Evolutionary conservation across 345 rosid species (phyloP).

Genomic region (Eucalyptus pauciflora): DNA sequence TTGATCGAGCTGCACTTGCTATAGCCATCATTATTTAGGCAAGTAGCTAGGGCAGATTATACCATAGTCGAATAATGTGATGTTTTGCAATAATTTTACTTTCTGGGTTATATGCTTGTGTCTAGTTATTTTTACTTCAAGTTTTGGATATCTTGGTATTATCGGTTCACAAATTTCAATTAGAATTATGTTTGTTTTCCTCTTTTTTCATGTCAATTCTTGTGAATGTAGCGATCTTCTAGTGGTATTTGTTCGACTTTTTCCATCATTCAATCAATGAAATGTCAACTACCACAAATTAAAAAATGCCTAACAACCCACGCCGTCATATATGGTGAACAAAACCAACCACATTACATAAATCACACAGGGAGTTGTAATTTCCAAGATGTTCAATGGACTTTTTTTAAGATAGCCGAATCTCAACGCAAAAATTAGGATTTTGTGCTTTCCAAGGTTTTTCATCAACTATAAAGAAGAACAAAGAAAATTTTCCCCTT

Average conservation of each 20-base stretch:
- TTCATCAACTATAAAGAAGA: neutral
- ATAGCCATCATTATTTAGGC: neutral
- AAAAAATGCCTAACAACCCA: neutral
- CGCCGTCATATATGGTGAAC: neutral
- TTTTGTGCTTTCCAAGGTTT: neutral
- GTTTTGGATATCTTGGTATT: neutral
- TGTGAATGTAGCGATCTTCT: neutral
- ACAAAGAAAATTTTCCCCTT: neutral
- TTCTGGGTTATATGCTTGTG: neutral
- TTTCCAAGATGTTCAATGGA: neutral
- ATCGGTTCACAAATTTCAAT: neutral
- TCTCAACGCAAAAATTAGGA: neutral
- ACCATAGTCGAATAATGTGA: neutral
- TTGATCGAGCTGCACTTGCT: neutral
- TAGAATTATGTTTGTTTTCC: neutral
- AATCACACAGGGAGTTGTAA: neutral
- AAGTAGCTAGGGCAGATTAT: neutral
- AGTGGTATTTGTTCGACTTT: neutral
- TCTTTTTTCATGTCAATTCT: neutral
- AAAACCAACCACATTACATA: neutral
- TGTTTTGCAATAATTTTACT: neutral
- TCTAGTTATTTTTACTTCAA: neutral
- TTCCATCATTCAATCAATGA: neutral
- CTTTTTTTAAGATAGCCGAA: neutral
- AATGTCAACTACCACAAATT: neutral